Evolutionary conservation across 129 eudicot species (phyloP), one percentile per base, ranked within the genome.

Genomic region (Chrysanthemum makinoi): DNA sequence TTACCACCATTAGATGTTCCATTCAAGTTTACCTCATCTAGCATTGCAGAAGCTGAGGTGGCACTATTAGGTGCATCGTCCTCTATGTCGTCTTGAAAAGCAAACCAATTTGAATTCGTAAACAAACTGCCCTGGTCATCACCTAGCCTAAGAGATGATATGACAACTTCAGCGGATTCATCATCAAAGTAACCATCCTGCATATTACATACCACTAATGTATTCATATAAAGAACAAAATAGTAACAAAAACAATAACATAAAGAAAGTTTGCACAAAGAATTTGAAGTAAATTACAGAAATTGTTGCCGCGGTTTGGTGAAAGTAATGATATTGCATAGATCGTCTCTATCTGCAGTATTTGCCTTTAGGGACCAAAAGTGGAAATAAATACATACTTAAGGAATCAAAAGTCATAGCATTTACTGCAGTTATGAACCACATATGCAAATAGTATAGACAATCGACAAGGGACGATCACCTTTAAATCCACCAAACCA

Each of bases 21-120:
- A 35, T 83, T 87, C 71, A 87, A 61, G 76, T 81, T 86, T 20
- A 88, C 69, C 30, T 83, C 89, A 7, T 89, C 89, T 82, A 86
- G 75, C 61, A 62, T 39, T 12, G 84, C 86, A 13, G 90, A 75
- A 12, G 77, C 66, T 58, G 95, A 77, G 75, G 85, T 78, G 65
- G 83, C 17, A 11, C 49, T 55, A 56, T 9, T 30, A 20, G n/a
- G 35, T 20, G 63, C 46, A 62, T 72, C 79, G 6, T 67, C 84
- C 43, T 24, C 57, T 46, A 79, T 74, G 60, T 87, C 89, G 18
- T 94, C 88, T 83, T 86, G 88, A 78, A 87, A 94, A 3, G 96
- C 89, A 81, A 90, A 90, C 99, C 99, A 94, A 73, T 94, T 86
- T 57, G 99, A 94, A 80, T 94, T 94, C 65, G 97, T 94, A 70